These are phyloP conservation scores for Colletotrichum sp. DNA, from an alignment of 2,329 filamentous ascomycete genomes.

Conservation along the genomic window DNA sequence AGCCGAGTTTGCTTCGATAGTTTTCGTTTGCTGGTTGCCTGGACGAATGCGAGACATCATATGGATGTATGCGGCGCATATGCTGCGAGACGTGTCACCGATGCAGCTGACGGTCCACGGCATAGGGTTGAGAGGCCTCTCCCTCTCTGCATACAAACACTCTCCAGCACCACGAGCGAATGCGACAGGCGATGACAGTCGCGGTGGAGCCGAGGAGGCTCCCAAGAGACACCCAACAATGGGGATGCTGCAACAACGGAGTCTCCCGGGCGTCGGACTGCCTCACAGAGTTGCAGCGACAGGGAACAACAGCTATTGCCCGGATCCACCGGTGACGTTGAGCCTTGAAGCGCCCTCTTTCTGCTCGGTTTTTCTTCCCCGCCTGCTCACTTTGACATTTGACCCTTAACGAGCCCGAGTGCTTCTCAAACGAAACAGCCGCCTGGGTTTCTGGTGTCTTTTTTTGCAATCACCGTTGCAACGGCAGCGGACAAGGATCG, in stretches of 20 bases:
- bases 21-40: background rate
- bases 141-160: background rate
- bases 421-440: conserved; percentile 8
- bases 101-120: background rate
- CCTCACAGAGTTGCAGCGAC: background rate
- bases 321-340: background rate
- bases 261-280: background rate
- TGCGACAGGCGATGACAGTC: background rate
- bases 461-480: conserved; percentile 9
- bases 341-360: background rate
- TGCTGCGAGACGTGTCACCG: background rate
- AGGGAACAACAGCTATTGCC: background rate
- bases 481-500: background rate
- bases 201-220: background rate
- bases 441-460: background rate
- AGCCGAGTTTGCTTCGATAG: background rate
- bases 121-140: background rate
- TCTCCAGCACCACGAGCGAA: background rate
- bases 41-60: background rate
- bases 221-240: background rate
- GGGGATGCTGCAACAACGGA: background rate
- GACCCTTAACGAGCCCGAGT: background rate
- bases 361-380: background rate
- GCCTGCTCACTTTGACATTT: background rate
- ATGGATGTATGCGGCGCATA: background rate